Conservation (phyloP, 352 stramenopile genomes). For the Aphanomyces invadans region DNA sequence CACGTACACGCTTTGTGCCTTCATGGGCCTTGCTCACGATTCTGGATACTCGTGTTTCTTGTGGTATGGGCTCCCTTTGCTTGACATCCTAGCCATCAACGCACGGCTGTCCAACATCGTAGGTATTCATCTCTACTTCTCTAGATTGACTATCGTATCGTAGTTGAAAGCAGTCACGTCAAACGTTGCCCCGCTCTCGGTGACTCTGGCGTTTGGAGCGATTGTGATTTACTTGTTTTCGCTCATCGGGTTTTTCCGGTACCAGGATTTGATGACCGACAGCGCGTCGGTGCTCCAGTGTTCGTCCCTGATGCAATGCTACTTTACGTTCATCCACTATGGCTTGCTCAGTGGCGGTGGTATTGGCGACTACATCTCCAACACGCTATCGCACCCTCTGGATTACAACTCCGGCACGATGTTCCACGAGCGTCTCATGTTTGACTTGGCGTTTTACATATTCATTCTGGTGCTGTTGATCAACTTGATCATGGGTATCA, state of each 20-base stretch:
- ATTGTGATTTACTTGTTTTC: constrained; percentile 28
- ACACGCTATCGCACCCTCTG: constrained; percentile 4
- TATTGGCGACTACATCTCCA: constrained; percentile 23
- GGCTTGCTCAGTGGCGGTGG: constrained; percentile 17
- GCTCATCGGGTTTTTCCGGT: constrained; percentile 26
- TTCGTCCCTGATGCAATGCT: constrained; percentile 22
- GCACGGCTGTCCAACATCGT: constrained; percentile 22
- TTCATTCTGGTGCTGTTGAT: constrained; percentile 24
- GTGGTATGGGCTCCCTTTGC: constrained; percentile 20
- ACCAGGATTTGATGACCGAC: constrained; percentile 20
- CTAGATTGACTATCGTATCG: background rate
- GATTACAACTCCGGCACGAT: constrained; percentile 12
- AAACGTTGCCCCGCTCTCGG: constrained; percentile 11
- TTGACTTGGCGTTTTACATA: constrained; percentile 26
- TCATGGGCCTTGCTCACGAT: background rate
- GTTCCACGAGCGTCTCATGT: constrained; percentile 16
- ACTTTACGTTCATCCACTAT: constrained; percentile 22
- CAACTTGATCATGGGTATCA: constrained; percentile 28
- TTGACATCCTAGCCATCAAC: constrained; percentile 21
- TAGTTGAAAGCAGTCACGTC: constrained; percentile 23
- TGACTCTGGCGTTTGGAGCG: constrained; percentile 22
- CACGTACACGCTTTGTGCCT: constrained; percentile 17
- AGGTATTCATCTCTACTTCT: background rate
- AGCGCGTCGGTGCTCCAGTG: constrained; percentile 2
- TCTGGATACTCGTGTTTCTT: background rate